Evolutionary conservation across 2,329 filamentous ascomycete species (phyloP).

Genomic region (Mollisiaceae sp.): DNA sequence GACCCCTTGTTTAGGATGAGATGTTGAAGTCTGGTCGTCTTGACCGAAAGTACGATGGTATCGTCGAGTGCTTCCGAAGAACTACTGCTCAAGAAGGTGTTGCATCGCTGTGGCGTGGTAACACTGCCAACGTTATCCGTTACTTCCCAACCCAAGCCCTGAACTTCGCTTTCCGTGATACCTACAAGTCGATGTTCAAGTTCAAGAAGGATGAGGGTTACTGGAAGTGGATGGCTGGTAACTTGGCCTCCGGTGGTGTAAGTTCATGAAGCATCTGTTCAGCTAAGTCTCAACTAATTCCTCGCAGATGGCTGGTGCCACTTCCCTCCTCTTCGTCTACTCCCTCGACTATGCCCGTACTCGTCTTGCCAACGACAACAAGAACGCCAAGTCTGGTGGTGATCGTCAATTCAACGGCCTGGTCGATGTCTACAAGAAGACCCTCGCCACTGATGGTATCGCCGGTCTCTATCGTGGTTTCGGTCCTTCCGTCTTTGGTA

Average conservation of each 20-base stretch:
- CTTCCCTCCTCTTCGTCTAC: conserved; percentile 99
- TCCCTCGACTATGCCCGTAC: conserved; percentile 99
- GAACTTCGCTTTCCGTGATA: conserved; percentile 99
- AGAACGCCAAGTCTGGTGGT: conserved; percentile 96
- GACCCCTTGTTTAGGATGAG: conserved; percentile 76
- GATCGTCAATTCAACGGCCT: conserved; percentile 99
- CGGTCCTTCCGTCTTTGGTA: conserved; percentile 98
- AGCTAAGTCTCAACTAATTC: conserved; percentile 20
- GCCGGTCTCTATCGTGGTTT: conserved; percentile 99
- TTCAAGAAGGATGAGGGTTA: conserved; percentile 99
- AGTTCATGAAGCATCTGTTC: conserved; percentile 49
- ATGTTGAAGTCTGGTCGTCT: conserved; percentile 99
- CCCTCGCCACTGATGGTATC: conserved; percentile 96
- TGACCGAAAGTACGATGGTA: conserved; percentile 94
- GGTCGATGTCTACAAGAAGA: conserved; percentile 99
- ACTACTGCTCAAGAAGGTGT: conserved; percentile 91
- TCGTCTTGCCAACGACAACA: conserved; percentile 99
- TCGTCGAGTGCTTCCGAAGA: conserved; percentile 92
- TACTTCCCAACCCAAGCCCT: conserved; percentile 99
- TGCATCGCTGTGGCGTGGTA: conserved; percentile 97
- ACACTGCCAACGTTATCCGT: conserved; percentile 99
- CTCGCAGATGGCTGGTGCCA: conserved; percentile 89
- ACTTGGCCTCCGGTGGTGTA: conserved; percentile 99
- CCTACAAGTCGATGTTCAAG: conserved; percentile 99
- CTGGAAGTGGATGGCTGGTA: conserved; percentile 98